A percentile compares a stretch with the other conserved stretches of the same genome.
phyloP scores from a whole-genome alignment of 2,329 filamentous ascomycete species.

The Bimuria novae-zelandiae region DNA sequence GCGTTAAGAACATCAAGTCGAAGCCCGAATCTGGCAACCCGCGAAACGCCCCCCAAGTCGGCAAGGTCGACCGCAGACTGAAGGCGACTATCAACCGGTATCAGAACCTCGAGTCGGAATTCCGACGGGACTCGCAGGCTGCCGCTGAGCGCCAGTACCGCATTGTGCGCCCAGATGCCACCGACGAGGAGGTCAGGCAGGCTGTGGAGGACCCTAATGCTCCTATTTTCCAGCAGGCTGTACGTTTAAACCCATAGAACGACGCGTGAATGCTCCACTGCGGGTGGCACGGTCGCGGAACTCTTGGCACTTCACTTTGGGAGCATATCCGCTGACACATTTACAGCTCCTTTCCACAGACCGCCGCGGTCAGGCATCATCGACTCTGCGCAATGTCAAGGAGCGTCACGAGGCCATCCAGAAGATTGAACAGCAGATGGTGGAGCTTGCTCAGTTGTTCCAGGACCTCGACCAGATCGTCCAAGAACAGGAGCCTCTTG shows the following conservation, averaged over 20 bases:
- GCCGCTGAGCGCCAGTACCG: constrained; percentile 89
- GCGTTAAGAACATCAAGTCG: constrained; percentile 81
- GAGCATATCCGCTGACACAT: constrained; percentile 25
- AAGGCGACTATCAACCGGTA: constrained; percentile 82
- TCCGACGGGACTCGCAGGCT: constrained; percentile 77
- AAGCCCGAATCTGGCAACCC: constrained; percentile 74
- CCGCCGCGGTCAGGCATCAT: constrained; percentile 78
- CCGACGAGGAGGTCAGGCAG: constrained; percentile 75
- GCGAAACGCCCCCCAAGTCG: constrained; percentile 79
- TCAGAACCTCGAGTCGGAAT: constrained; percentile 78
- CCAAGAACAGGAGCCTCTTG: constrained; percentile 80
- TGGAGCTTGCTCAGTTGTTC: constrained; percentile 85
- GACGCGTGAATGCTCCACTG: background rate
- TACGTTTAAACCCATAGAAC: constrained; percentile 35
- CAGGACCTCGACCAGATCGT: constrained; percentile 86
- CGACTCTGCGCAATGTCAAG: constrained; percentile 77
- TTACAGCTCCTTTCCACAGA: constrained; percentile 73
- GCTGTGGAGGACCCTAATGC: constrained; percentile 75
- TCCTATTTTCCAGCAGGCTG: constrained; percentile 85
- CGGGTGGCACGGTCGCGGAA: no score
- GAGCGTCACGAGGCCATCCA: constrained; percentile 84
- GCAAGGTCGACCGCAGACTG: constrained; percentile 76
- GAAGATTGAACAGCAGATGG: constrained; percentile 90
- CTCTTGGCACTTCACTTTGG: no score
- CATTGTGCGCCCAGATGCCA: constrained; percentile 82